These are phyloP conservation scores for Albugo candida DNA, from an alignment of 352 stramenopile genomes.

Conservation along the genomic window DNA sequence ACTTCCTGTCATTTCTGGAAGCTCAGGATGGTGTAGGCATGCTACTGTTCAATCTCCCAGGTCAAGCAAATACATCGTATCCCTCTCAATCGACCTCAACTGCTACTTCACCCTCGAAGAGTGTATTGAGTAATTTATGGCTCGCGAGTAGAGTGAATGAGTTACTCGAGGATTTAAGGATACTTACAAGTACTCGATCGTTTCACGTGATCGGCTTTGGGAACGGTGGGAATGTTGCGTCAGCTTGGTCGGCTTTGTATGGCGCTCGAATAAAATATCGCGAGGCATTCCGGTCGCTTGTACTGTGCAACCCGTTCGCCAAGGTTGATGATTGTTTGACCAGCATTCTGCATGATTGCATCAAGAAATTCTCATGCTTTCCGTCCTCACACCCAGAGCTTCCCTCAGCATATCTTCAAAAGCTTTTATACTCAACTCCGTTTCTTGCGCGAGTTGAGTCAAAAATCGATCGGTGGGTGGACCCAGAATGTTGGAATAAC, in stretches of 20 bases:
- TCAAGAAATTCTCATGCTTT: conserved; percentile 72
- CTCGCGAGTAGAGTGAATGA: conserved; percentile 64
- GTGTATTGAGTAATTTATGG: conserved; percentile 64
- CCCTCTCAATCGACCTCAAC: not conserved
- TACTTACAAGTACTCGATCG: conserved; percentile 38
- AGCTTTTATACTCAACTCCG: conserved; percentile 84
- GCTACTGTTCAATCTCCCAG: conserved; percentile 83
- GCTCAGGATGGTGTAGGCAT: conserved; percentile 63
- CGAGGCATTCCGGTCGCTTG: conserved; percentile 39
- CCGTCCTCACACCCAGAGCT: conserved; percentile 65
- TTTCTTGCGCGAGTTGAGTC: conserved; percentile 28
- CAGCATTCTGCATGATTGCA: conserved; percentile 52
- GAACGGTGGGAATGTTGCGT: conserved; percentile 72
- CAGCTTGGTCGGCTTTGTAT: conserved; percentile 38
- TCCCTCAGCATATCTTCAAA: conserved; percentile 60
- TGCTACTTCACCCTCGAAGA: conserved; percentile 7
- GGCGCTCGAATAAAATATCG: conserved; percentile 17
- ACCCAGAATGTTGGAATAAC: conserved; percentile 23
- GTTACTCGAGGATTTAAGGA: conserved; percentile 68
- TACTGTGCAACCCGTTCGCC: conserved; percentile 75
- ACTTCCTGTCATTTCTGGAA: conserved; percentile 65
- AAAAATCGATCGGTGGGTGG: conserved; percentile 75
- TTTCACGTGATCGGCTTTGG: conserved; percentile 82
- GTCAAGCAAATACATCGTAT: conserved; percentile 70
- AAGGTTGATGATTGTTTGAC: conserved; percentile 54